phyloP scores from a whole-genome alignment of 225 moss, liverwort and hornwort species.

The Sphagnum contortum region DNA sequence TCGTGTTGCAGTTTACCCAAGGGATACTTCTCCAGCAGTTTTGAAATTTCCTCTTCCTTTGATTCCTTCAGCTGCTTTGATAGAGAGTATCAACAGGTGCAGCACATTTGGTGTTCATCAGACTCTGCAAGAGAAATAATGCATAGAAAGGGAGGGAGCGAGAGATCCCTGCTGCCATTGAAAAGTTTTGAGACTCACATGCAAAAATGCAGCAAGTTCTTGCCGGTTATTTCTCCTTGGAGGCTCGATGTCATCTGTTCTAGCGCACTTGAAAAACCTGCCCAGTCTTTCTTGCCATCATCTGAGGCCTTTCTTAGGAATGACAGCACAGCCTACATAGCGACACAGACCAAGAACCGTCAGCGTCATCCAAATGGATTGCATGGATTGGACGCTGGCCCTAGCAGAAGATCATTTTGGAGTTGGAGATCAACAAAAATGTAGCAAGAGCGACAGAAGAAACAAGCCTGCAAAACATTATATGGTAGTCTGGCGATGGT shows the following conservation, averaged over 20 bases:
- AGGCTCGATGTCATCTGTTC: slow-evolving; percentile 22
- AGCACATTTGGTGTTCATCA: too few species aligned
- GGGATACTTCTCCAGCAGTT: slow-evolving; percentile 36
- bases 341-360: too few species aligned
- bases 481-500: too few species aligned
- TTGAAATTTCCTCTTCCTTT: slow-evolving; percentile 20
- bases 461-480: not conserved
- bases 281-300: slow-evolving; percentile 39
- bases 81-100: not conserved
- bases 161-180: too few species aligned
- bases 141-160: too few species aligned
- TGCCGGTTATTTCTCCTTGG: slow-evolving; percentile 30
- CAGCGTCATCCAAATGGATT: too few species aligned
- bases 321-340: slow-evolving; percentile 49
- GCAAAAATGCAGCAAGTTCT: slow-evolving; percentile 44
- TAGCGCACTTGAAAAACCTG: slow-evolving; percentile 34
- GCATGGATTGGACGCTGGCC: not conserved
- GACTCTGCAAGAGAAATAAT: too few species aligned
- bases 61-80: slow-evolving; percentile 35
- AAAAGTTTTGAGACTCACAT: slow-evolving; percentile 20
- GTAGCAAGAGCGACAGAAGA: not conserved
- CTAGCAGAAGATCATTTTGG: too few species aligned
- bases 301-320: slow-evolving; percentile 21
- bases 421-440: too few species aligned
- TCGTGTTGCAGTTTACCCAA: slow-evolving; percentile 44